phyloP scores from a whole-genome alignment of 2,329 filamentous ascomycete genomes.

The Diplocarpon rosae region DNA sequence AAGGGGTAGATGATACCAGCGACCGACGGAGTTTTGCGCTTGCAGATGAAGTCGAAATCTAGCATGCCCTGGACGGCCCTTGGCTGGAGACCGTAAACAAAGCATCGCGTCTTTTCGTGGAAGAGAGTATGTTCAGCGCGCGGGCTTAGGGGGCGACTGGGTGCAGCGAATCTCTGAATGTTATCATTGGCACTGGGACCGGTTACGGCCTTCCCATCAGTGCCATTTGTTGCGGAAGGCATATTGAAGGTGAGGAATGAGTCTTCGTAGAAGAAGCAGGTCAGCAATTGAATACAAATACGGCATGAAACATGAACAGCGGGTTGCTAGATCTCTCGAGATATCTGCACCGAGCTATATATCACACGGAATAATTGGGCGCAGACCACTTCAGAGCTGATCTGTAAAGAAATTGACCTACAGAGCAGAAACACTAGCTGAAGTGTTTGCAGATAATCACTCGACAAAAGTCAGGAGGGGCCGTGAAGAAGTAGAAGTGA shows the following conservation, averaged over 20 bases:
- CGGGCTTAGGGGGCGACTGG: conserved; percentile 85
- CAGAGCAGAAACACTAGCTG: too few species aligned
- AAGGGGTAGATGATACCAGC: conserved; percentile 99
- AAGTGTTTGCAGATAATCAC: too few species aligned
- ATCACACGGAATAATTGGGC: not conserved
- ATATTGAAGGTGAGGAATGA: conserved; percentile 18
- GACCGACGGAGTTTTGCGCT: conserved; percentile 89
- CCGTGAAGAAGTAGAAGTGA: not conserved
- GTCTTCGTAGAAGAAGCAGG: conserved; percentile 4
- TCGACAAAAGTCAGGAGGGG: not conserved
- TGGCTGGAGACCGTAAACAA: conserved; percentile 98
- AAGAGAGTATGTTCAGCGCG: conserved; percentile 83
- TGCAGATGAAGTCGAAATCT: conserved; percentile 99
- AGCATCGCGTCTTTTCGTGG: conserved; percentile 99
- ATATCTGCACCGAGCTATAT: not conserved
- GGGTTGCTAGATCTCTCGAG: too few species aligned
- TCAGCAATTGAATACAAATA: conserved; percentile 11
- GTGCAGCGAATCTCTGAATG: conserved; percentile 90
- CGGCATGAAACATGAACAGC: too few species aligned
- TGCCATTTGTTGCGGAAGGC: conserved; percentile 23
- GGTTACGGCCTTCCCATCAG: conserved; percentile 37
- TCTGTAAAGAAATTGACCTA: too few species aligned
- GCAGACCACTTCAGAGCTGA: too few species aligned
- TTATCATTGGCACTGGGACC: conserved; percentile 72
- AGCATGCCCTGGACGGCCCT: conserved; percentile 87